phyloP scores from a whole-genome alignment of 192 early-diverging fungal genomes.

The Dissophora ornata region DNA sequence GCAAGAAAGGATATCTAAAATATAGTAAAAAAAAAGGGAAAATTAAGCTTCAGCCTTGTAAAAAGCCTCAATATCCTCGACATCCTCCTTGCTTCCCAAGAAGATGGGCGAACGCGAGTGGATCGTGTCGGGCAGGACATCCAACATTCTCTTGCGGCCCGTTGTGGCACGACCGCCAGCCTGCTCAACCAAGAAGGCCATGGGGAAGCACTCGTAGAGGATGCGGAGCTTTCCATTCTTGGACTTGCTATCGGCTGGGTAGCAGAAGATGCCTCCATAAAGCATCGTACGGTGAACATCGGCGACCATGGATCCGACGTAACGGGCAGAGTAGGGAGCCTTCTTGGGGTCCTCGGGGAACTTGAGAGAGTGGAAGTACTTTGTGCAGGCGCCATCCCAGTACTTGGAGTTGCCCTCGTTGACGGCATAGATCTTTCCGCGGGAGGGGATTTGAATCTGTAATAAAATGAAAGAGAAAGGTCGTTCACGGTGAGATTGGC shows the following conservation, averaged over 20 bases:
- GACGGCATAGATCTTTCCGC: conserved; percentile 97
- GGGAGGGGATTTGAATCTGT: conserved; percentile 74
- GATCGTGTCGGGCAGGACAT: conserved; percentile 86
- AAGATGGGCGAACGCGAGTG: conserved; percentile 93
- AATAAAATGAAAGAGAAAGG: background rate
- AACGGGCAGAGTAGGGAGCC: conserved; percentile 89
- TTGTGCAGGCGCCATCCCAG: conserved; percentile 87
- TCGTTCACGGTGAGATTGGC: background rate
- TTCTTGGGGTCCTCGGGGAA: conserved; percentile 81
- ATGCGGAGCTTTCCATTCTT: conserved; percentile 93
- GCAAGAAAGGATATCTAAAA: no score
- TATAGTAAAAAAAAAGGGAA: background rate
- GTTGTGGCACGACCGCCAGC: conserved; percentile 95
- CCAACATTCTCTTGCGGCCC: conserved; percentile 84
- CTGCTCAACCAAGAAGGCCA: conserved; percentile 94
- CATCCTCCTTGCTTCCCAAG: conserved; percentile 91
- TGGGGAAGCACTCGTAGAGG: conserved; percentile 99
- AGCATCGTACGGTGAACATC: conserved; percentile 97
- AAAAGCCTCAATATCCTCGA: conserved; percentile 83
- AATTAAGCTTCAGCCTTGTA: conserved; percentile 56
- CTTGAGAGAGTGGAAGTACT: conserved; percentile 93
- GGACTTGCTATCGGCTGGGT: conserved; percentile 83
- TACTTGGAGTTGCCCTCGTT: conserved; percentile 97
- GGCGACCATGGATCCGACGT: conserved; percentile 98
- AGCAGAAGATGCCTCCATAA: conserved; percentile 92